Percentiles rank a stretch among this genome's conserved stretches.
Evolutionary conservation across 2,329 filamentous ascomycete species (phyloP).

Genomic region (Botrytis fragariae): DNA sequence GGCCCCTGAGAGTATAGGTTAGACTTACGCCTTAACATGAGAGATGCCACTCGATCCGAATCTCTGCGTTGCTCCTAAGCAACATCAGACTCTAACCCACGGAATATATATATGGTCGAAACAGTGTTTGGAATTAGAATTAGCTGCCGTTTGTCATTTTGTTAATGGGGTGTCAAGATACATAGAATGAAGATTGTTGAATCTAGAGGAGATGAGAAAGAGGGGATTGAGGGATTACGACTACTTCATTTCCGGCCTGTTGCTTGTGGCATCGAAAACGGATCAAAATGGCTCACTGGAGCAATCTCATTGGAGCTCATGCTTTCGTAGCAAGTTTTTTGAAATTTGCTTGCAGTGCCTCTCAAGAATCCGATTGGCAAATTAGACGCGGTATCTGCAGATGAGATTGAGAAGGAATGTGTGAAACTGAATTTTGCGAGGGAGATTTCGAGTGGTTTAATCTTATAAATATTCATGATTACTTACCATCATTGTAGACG

Average conservation of each 20-base stretch:
- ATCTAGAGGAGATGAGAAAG: background rate
- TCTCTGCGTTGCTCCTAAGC: background rate
- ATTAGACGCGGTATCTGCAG: background rate
- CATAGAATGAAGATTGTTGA: background rate
- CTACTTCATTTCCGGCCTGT: background rate
- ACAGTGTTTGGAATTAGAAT: background rate
- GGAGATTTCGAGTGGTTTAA: background rate
- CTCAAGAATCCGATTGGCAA: background rate
- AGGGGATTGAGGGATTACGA: background rate
- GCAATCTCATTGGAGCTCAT: background rate
- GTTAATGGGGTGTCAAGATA: background rate
- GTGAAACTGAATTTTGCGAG: background rate
- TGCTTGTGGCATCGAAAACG: no score
- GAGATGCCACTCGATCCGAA: background rate
- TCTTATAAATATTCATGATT: constrained; percentile 1
- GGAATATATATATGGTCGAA: background rate
- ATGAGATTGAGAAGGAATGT: background rate
- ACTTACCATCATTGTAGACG: background rate
- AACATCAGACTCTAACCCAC: background rate
- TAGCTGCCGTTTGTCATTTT: background rate
- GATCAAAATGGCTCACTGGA: background rate
- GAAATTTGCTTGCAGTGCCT: background rate
- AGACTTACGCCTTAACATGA: no score
- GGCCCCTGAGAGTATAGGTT: background rate
- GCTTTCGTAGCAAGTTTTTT: background rate